phyloP scores from a whole-genome alignment of 225 moss, liverwort and hornwort genomes.

The Thuidium tamariscinum region DNA sequence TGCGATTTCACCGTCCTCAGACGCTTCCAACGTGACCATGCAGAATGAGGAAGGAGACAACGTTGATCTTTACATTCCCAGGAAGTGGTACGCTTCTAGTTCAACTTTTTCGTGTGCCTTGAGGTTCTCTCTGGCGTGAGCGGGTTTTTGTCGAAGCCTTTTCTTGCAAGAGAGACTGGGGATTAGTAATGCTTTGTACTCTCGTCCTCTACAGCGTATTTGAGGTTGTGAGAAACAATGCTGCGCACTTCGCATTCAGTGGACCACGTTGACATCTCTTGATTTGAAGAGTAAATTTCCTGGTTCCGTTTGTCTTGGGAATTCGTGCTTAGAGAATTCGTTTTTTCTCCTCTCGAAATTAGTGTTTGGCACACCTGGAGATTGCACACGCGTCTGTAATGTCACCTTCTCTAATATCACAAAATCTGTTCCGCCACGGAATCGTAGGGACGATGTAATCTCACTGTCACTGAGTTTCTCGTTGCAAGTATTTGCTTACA shows the following conservation, averaged over 20 bases:
- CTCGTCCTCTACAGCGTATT: background rate
- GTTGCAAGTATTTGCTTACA: background rate
- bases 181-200: background rate
- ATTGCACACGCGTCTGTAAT: background rate
- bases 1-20: no score
- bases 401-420: background rate
- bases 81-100: constrained; percentile 17
- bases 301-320: background rate
- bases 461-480: no score
- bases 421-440: background rate
- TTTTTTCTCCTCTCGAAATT: background rate
- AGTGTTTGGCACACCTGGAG: background rate
- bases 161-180: background rate
- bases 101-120: background rate
- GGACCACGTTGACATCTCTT: background rate
- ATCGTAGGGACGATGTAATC: background rate
- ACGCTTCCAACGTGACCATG: constrained; percentile 5
- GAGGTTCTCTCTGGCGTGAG: background rate
- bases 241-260: background rate
- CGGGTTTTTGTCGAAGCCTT: background rate
- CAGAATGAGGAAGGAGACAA: constrained; percentile 42
- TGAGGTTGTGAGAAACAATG: background rate
- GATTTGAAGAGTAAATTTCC: background rate
- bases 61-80: constrained; percentile 34
- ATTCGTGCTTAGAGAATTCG: background rate